These are phyloP conservation scores for Adenanthera pavonina DNA, from an alignment of 306 rosid genomes.

Conservation along the genomic window DNA sequence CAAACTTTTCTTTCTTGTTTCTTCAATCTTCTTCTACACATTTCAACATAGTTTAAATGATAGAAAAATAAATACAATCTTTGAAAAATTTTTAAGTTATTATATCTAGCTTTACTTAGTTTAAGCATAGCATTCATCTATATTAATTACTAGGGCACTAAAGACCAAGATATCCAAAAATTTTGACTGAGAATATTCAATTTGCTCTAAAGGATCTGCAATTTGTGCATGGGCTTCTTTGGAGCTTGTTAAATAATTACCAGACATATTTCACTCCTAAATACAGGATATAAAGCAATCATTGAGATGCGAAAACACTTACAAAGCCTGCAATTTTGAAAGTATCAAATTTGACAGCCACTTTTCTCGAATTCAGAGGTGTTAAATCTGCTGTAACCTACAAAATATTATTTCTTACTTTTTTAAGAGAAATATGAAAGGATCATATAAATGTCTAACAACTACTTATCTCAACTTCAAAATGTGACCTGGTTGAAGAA, in stretches of 20 bases:
- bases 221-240: constrained; percentile 4
- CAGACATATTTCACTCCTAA: constrained; percentile 24
- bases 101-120: background rate
- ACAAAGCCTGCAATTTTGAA: constrained; percentile 88
- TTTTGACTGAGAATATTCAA: background rate
- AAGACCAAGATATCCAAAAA: background rate
- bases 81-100: background rate
- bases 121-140: constrained; percentile 15
- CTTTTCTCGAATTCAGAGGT: constrained; percentile 84
- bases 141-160: background rate
- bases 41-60: background rate
- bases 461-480: constrained; percentile 22
- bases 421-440: constrained; percentile 15
- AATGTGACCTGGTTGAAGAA: constrained; percentile 83
- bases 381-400: constrained; percentile 94
- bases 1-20: background rate
- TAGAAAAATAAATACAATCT: background rate
- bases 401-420: constrained; percentile 31
- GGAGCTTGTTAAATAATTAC: constrained; percentile 25
- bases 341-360: constrained; percentile 81
- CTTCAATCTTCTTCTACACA: background rate
- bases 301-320: constrained; percentile 46
- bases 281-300: constrained; percentile 23
- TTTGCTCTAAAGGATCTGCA: background rate
- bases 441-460: constrained; percentile 1